Base-by-base conservation (phyloP, 768 basidiomycete species). In the Rhodotorula paludigena region DNA sequence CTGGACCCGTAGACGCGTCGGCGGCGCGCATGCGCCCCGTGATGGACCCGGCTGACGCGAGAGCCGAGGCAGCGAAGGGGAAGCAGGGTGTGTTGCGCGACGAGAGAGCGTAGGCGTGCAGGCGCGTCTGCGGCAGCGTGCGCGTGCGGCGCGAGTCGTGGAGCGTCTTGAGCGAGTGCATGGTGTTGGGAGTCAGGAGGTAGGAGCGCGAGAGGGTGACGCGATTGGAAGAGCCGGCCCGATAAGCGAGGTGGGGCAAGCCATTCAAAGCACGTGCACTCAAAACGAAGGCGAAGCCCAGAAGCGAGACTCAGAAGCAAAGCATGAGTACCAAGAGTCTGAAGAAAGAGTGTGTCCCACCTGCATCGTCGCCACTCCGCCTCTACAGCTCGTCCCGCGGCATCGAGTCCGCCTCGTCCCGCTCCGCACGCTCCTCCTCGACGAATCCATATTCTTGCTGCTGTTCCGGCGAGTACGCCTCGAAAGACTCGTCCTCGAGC, bases 321-420 rank as follows among this genome's bases (percentile, higher is more conserved):
- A 15, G n/a, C 25, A 39, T 10, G 5, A 33, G 20, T 5, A 21
- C 51, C 32, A 52, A 12, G 33, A 23, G 33, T 41, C 12, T 11
- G 41, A 20, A 41, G 30, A 33, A 36, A 25, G 10, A 35, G 33
- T 33, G n/a, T n/a, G n/a, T n/a, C n/a, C n/a, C n/a, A n/a, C n/a
- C n/a, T 18, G 51, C 12, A 16, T n/a, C n/a, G 38, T 30, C 28
- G 9, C 38, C 9, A 5, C 51, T 23, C 4, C 15, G 32, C 32
- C 9, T 33, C 52, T 54, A 54, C 52, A 54, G 52, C 35, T 54
- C 52, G 36, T 54, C 52, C 35, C 36, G 18, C 52, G 23, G 35
- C 35, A 11, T n/a, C 15, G 12, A 18, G n/a, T 28, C 25, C 36
- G 28, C 47, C n/a, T 49, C 58, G 35, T n/a, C 14, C 16, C 15